Base-by-base conservation (phyloP, 768 basidiomycete species). In the Trametes cubensis region DNA sequence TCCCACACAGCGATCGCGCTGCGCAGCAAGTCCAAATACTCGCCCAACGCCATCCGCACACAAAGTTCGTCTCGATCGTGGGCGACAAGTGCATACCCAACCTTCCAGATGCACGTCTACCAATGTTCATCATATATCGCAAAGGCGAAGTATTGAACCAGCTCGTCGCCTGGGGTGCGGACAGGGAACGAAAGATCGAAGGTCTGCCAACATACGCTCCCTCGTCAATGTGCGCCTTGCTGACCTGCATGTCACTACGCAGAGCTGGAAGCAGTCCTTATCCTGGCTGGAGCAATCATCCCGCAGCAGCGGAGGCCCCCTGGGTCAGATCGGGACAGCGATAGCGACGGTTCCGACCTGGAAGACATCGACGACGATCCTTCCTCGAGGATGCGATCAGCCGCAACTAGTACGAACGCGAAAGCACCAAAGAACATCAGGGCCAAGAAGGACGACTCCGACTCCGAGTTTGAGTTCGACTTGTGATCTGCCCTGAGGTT, bases 81-180 rank as follows among this genome's bases (percentile, higher is more conserved):
- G 94, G 95, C 40, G 85, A 92, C 76, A 94, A 94, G 74, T 96
- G 94, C 77, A 97, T 99, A 68, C 87, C 92, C n/a, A 89, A 98
- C 75, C 87, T 98, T 39, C 96, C 95, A 15, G 97, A 98, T 68
- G 80, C 84, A 40, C 87, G 94, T 54, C 76, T 94, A 42, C 97
- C 97, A 1, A 98, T 96, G 81, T 78, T 98, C 60, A 87, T 99
- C 66, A 78, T 96, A 30, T 98, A 99, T 75, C 86, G 90, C 48
- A 89, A 89, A 67, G 97, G 97, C n/a, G 90, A 95, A 46, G 89
- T 98, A 38, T 79, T 83, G 49, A 89, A 90, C 64, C 94, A 98
- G 73, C 79, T 97, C 14, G 80, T 92, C 5, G 84, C 92, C 2
- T 92, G 93, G 88, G 90, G 90, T 15, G 87, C 86, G 6, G 92